Evolutionary conservation across 768 basidiomycete species (phyloP), one percentile per base, ranked within the genome.

Genomic region (Lentinula raphanica): DNA sequence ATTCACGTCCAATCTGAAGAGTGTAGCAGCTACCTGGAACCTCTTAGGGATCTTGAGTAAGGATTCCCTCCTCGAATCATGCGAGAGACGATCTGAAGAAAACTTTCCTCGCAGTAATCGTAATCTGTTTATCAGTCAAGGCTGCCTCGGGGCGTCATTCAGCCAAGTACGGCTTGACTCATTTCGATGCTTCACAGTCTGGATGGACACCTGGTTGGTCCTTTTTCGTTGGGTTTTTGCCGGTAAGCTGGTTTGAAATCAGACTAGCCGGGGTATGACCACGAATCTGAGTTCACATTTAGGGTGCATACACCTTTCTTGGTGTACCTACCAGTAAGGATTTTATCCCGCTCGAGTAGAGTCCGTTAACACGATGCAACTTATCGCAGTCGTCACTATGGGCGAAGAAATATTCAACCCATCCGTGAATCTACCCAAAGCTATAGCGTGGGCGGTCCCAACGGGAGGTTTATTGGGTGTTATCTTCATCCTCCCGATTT

Each of bases 191-290:
- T 1, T 79, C 84, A n/a, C 68, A 72, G n/a, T 82, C 86, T 0
- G 86, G 86, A 5, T 87, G 86, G 86, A 78, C 77, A 1, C 75
- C 82, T 12, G 86, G 83, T 31, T 87, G 85, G 85, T 76, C 83
- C 0, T 88, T 86, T 65, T 87, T 86, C 66, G 82, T 86, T 32
- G 85, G 85, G 31, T 64, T 86, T 21, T 73, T 84, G 23, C 83
- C 80, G 42, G 83, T 84, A 70, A 59, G 78, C 54, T 45, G 5
- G 2, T 25, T 42, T 6, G n/a, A n/a, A n/a, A n/a, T n/a, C n/a
- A n/a, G n/a, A n/a, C n/a, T n/a, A n/a, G n/a, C n/a, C n/a, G n/a
- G n/a, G n/a, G n/a, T n/a, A n/a, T n/a, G n/a, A n/a, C n/a, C n/a
- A n/a, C n/a, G n/a, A n/a, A n/a, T n/a, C n/a, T n/a, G n/a, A n/a